Evolutionary conservation across 1,284 basidiomycete species (phyloP).

Genomic region (Flammula alnicola): DNA sequence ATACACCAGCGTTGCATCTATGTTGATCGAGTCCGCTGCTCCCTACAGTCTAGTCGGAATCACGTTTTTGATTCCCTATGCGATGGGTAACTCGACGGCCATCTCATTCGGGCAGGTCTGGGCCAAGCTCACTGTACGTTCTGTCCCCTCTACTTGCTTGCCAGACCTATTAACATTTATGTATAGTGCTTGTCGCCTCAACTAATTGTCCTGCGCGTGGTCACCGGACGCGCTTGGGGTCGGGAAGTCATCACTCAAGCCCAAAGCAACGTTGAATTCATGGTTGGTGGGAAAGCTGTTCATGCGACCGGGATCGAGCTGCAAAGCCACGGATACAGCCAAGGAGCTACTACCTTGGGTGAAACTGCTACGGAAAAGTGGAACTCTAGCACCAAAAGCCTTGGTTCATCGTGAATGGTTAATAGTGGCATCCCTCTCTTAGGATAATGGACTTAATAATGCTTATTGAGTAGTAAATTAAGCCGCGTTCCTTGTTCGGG

Average conservation of each 20-base stretch:
- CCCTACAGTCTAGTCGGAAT: slow-evolving; percentile 32
- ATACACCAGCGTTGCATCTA: slow-evolving; percentile 31
- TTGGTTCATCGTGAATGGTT: slow-evolving; percentile 14
- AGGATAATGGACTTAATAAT: slow-evolving; percentile 2
- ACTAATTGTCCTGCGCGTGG: slow-evolving; percentile 31
- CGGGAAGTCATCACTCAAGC: slow-evolving; percentile 26
- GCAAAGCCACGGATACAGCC: slow-evolving; percentile 20
- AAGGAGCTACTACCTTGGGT: slow-evolving; percentile 20
- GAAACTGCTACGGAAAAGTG: slow-evolving; percentile 23
- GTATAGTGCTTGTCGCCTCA: slow-evolving; percentile 32
- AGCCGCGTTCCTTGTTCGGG: too few species aligned
- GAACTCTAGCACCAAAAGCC: slow-evolving; percentile 24
- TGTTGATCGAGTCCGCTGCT: slow-evolving; percentile 35
- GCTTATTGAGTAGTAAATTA: too few species aligned
- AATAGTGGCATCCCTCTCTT: not conserved
- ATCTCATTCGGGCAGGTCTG: slow-evolving; percentile 34
- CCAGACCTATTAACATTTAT: not conserved
- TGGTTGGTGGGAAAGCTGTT: slow-evolving; percentile 10
- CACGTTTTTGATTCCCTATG: slow-evolving; percentile 33
- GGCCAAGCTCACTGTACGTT: slow-evolving; percentile 32
- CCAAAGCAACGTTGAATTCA: slow-evolving; percentile 23
- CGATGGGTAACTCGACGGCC: slow-evolving; percentile 23
- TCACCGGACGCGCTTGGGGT: slow-evolving; percentile 29
- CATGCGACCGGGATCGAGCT: slow-evolving; percentile 22
- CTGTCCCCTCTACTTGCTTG: not conserved